Base-by-base conservation (phyloP, 371 early-diverging fungal species). In the Mortierella sp. region DNA sequence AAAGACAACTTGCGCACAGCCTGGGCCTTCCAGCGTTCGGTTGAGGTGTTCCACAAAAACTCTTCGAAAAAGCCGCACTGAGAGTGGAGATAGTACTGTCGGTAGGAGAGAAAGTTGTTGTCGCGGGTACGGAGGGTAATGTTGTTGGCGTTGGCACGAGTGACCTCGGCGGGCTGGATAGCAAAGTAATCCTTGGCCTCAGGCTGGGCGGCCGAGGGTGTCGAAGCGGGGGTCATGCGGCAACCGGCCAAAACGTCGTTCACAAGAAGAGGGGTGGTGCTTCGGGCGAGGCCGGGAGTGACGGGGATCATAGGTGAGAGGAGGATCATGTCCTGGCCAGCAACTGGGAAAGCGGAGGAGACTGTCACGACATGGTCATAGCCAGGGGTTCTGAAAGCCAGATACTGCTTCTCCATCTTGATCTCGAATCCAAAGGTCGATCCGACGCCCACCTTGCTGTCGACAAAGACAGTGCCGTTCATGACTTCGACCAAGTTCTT, bases 341-440 rank as follows among this genome's bases (percentile, higher is more conserved):
- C 74, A 44, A n/a, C 13, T 14, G 73, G 79, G 54, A 85, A 85
- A 4, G 85, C 85, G 3, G 85, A 85, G 7, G 87, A 87, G 13
- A 87, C 84, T 19, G 87, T 83, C n/a, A 83, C 87, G 28, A 83
- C 83, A 44, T 87, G 87, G 28, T 83, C 83, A n/a, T 87, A 83
- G 19, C 83, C 83, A 2, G 87, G 87, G 0, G 87, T 83, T 24
- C 83, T 48, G 73, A 83, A 83, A n/a, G 83, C 83, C 50, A 83
- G 78, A 34, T 77, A 81, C 63, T 84, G 88, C 63, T 88, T 84
- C 82, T 88, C 88, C 79, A 88, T 79, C 74, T 81, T 84, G 84
- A 88, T 81, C 24, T 78, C 73, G 55, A 88, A 88, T n/a, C 85
- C 86, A 75, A 88, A 88, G 9, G 84, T 87, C 14, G 89, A 88